Evolutionary conservation across 768 basidiomycete species (phyloP).

Genomic region (Boletus reticuloceps): DNA sequence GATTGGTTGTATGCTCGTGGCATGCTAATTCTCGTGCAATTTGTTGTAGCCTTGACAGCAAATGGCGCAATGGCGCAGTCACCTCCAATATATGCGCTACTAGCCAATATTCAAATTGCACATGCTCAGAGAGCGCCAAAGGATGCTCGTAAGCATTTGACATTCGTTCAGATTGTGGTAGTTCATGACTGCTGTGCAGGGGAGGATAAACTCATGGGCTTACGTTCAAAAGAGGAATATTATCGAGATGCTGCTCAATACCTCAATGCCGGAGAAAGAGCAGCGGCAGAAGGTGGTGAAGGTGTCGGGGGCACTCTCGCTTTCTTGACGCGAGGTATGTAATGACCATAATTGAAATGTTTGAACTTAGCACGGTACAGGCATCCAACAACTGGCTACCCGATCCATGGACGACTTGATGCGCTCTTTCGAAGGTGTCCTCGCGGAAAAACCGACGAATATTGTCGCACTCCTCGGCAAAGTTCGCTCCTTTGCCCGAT

Average conservation of each 20-base stretch:
- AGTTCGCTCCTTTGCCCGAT: conserved; percentile 36
- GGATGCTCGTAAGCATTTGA: conserved; percentile 60
- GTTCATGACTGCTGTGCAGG: conserved; percentile 36
- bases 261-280: conserved; percentile 60
- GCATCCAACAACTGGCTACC: conserved; percentile 77
- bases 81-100: conserved; percentile 73
- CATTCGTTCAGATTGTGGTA: neutral
- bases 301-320: conserved; percentile 53
- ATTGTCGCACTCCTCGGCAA: conserved; percentile 86
- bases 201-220: conserved; percentile 58
- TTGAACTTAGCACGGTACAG: conserved; percentile 36
- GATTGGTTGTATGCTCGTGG: too few species aligned
- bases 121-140: conserved; percentile 85
- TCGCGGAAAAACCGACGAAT: conserved; percentile 79
- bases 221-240: conserved; percentile 65
- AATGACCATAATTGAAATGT: neutral
- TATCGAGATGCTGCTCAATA: conserved; percentile 66
- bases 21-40: too few species aligned
- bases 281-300: conserved; percentile 57
- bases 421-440: conserved; percentile 76
- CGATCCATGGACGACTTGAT: conserved; percentile 81
- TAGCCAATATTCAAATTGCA: conserved; percentile 83
- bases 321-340: conserved; percentile 65
- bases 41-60: conserved; percentile 47
- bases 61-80: conserved; percentile 50